phyloP scores from a whole-genome alignment of 192 early-diverging fungal genomes.

The Pecoramyces ruminantium region DNA sequence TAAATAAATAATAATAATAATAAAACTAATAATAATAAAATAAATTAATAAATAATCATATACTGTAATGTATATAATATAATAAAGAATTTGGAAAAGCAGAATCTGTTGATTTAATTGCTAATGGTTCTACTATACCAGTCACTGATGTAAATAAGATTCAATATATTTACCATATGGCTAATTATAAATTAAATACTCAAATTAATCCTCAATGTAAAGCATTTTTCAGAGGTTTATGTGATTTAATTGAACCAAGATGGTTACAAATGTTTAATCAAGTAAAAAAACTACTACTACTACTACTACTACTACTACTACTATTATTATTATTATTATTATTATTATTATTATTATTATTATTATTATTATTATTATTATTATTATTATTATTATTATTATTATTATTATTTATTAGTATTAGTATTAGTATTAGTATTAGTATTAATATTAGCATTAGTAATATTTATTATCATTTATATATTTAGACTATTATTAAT shows the following conservation, averaged over 20 bases:
- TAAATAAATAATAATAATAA: neutral
- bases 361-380: too few relatives aligned
- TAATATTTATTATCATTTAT: too few relatives aligned
- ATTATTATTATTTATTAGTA: too few relatives aligned
- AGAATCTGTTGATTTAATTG: conserved; percentile 49
- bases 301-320: too few relatives aligned
- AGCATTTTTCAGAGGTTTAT: conserved; percentile 75
- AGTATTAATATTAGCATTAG: too few relatives aligned
- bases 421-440: neutral
- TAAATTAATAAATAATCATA: too few relatives aligned
- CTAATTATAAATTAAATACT: conserved; percentile 71
- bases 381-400: too few relatives aligned
- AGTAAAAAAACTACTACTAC: conserved; percentile 1
- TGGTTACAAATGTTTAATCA: conserved; percentile 91
- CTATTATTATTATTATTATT: too few relatives aligned
- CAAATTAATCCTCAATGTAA: conserved; percentile 58
- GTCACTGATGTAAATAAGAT: conserved; percentile 79
- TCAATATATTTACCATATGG: conserved; percentile 71
- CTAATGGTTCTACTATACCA: conserved; percentile 49
- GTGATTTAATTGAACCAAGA: conserved; percentile 60
- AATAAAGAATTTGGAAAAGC: conserved; percentile 2
- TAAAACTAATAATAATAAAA: neutral
- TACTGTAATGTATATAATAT: too few relatives aligned
- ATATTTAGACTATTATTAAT: too few relatives aligned
- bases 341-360: too few relatives aligned